Evolutionary conservation across 208 protist species (phyloP).

Genomic region (Wallacemonas sp.): DNA sequence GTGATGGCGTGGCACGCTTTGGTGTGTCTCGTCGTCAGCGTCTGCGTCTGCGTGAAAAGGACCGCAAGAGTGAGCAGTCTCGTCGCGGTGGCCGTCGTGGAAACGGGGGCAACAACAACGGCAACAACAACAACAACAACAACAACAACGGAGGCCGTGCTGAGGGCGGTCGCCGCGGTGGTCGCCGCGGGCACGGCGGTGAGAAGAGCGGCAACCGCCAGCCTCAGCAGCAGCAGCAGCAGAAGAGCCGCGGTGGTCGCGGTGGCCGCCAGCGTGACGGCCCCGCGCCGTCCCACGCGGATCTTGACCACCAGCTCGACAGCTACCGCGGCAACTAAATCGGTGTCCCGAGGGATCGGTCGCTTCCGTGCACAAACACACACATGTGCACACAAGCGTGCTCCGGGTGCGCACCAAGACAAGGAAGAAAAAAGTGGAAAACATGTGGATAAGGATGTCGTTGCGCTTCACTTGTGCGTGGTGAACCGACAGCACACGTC

Average conservation of each 20-base stretch:
- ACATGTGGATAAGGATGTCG: too few relatives aligned
- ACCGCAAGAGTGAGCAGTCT: not conserved
- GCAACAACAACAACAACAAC: not conserved
- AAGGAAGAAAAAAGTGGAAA: too few relatives aligned
- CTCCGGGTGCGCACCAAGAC: too few relatives aligned
- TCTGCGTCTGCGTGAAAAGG: slow-evolving; percentile 14
- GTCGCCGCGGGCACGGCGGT: slow-evolving; percentile 16
- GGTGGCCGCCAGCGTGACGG: slow-evolving; percentile 24
- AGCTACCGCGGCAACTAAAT: slow-evolving; percentile 59
- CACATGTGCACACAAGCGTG: too few relatives aligned
- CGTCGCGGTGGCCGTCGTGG: not conserved
- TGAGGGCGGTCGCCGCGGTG: slow-evolving; percentile 7
- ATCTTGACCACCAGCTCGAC: slow-evolving; percentile 82
- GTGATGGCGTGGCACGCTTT: slow-evolving; percentile 13
- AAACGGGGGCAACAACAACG: not conserved
- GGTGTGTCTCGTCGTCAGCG: slow-evolving; percentile 18
- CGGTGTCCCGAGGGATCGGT: too few relatives aligned
- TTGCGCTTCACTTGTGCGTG: too few relatives aligned
- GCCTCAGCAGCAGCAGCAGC: slow-evolving; percentile 10
- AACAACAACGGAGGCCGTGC: not conserved
- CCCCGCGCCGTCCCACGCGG: slow-evolving; percentile 33
- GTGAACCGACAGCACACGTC: too few relatives aligned
- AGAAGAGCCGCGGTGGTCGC: slow-evolving; percentile 19
- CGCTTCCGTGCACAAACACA: too few relatives aligned
- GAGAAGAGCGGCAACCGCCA: slow-evolving; percentile 6